A percentile compares a stretch with the other conserved stretches of the same genome.
Conservation (phyloP, 2,329 filamentous ascomycete species). For the Phyllosticta ampelicida region DNA sequence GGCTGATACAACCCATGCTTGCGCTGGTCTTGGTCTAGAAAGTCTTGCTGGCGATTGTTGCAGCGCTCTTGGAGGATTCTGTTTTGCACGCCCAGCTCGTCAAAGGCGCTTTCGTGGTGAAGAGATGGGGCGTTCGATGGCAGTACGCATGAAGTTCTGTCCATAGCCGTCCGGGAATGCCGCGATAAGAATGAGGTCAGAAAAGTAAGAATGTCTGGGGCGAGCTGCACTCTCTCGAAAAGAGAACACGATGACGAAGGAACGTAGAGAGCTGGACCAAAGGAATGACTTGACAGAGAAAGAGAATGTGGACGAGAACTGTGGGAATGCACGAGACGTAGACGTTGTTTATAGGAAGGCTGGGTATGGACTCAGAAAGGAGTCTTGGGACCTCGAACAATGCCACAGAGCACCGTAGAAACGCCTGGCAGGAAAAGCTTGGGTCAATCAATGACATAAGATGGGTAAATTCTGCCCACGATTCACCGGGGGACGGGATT, state of each 20-base stretch:
- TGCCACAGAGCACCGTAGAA: constrained; percentile 10
- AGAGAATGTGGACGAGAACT: constrained; percentile 23
- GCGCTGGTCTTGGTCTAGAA: constrained; percentile 16
- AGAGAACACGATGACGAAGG: constrained; percentile 22
- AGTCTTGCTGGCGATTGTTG: constrained; percentile 29
- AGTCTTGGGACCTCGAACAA: constrained; percentile 9
- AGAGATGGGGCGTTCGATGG: constrained; percentile 33
- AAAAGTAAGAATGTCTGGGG: constrained; percentile 33
- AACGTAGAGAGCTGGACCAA: constrained; percentile 34
- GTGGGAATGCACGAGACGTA: constrained; percentile 22
- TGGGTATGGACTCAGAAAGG: constrained; percentile 11
- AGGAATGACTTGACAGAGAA: constrained; percentile 30
- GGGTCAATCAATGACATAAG: constrained; percentile 12
- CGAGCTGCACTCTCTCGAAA: constrained; percentile 14
- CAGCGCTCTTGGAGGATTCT: constrained; percentile 33
- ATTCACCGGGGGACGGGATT: constrained; percentile 9
- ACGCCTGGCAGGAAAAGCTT: constrained; percentile 11
- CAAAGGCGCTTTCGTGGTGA: constrained; percentile 15
- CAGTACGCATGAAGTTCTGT: constrained; percentile 28
- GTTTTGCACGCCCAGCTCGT: constrained; percentile 18
- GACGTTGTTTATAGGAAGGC: constrained; percentile 11
- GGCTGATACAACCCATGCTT: constrained; percentile 18
- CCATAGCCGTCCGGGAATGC: constrained; percentile 13
- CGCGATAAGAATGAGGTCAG: constrained; percentile 13
- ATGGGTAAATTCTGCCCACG: constrained; percentile 6